Evolutionary conservation across 176 grass and related monocot species (phyloP).

Genomic region (Melocanna baccifera): DNA sequence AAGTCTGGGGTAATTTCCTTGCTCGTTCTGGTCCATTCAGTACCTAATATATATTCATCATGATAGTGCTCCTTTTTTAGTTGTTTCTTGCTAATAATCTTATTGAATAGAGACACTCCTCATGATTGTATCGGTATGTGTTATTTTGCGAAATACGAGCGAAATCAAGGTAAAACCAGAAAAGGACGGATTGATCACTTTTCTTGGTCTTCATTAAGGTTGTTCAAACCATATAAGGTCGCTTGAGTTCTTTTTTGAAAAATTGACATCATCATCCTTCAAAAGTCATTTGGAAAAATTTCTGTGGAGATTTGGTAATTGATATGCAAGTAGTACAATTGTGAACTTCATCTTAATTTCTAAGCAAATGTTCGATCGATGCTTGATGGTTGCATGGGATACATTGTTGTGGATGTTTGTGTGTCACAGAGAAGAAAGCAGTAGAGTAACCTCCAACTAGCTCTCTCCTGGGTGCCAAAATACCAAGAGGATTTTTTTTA

Average conservation of each 20-base stretch:
- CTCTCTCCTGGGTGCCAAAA: background rate
- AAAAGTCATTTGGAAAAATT: background rate
- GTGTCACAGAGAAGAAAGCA: background rate
- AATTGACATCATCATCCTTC: background rate
- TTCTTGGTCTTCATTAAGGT: background rate
- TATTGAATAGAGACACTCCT: background rate
- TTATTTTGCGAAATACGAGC: background rate
- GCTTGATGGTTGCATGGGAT: background rate
- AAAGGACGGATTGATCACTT: background rate
- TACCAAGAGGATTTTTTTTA: background rate
- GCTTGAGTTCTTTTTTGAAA: background rate
- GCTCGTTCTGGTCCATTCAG: background rate
- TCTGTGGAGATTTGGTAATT: background rate
- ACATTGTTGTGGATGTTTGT: background rate
- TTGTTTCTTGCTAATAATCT: background rate
- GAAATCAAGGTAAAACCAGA: background rate
- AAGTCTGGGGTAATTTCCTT: slow-evolving; percentile 40
- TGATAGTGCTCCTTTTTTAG: background rate
- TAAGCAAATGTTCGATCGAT: background rate
- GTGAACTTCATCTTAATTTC: background rate
- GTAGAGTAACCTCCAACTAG: background rate
- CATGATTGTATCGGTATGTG: background rate
- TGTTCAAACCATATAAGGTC: background rate
- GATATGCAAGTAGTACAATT: background rate
- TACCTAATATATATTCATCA: background rate